Percentiles rank a stretch among this genome's conserved stretches.
phyloP scores from a whole-genome alignment of 495 filamentous ascomycete genomes.

The Penicillium tannophilum region DNA sequence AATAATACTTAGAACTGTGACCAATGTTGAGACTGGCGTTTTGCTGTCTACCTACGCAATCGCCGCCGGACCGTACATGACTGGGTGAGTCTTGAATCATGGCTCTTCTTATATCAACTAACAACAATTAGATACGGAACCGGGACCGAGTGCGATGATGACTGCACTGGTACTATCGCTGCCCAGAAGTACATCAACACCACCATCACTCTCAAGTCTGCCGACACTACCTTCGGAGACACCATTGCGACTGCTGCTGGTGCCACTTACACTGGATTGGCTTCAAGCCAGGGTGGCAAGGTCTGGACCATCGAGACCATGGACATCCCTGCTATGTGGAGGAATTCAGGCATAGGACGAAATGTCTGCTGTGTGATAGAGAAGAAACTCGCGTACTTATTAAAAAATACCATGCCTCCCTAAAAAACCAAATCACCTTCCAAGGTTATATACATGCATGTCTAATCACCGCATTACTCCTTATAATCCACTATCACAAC shows the following conservation, averaged over 20 bases:
- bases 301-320: slow-evolving; percentile 39
- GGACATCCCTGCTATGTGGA: slow-evolving; percentile 35
- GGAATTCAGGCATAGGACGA: too few species aligned
- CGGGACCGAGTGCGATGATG: slow-evolving; percentile 37
- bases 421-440: background rate
- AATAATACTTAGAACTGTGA: slow-evolving; percentile 27
- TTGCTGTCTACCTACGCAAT: slow-evolving; percentile 33
- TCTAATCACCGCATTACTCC: slow-evolving; percentile 13
- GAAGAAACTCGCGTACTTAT: background rate
- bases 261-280: slow-evolving; percentile 33
- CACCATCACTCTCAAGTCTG: slow-evolving; percentile 33
- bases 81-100: slow-evolving; percentile 24
- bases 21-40: slow-evolving; percentile 35
- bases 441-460: background rate
- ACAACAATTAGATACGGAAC: slow-evolving; percentile 34
- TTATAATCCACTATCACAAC: slow-evolving; percentile 35
- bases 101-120: background rate
- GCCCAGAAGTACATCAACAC: slow-evolving; percentile 40
- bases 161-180: slow-evolving; percentile 38
- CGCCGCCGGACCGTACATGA: slow-evolving; percentile 39
- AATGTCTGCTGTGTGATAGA: too few species aligned
- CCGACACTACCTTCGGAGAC: slow-evolving; percentile 36
- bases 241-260: slow-evolving; percentile 34
- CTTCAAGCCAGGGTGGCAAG: slow-evolving; percentile 34
- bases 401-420: background rate